Conservation (phyloP, 306 rosid genomes). For the Abrus pulchellus region DNA sequence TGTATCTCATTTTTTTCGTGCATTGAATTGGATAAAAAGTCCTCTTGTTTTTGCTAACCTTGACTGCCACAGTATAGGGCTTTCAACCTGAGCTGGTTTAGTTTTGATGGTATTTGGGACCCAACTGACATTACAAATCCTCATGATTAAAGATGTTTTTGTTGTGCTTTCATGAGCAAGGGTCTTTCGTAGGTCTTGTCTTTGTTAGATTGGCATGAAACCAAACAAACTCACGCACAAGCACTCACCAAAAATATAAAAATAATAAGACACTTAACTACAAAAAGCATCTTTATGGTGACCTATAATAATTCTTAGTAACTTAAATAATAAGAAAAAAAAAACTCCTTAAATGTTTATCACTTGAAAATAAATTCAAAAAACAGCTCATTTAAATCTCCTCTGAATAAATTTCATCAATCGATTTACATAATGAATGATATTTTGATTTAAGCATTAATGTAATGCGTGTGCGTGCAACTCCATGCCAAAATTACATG, state of each 20-base stretch:
- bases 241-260: constrained; percentile 7
- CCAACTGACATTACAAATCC: constrained; percentile 58
- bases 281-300: constrained; percentile 5
- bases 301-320: background rate
- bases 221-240: constrained; percentile 38
- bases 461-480: constrained; percentile 38
- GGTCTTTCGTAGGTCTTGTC: constrained; percentile 61
- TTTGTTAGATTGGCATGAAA: constrained; percentile 54
- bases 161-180: constrained; percentile 67
- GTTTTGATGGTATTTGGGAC: constrained; percentile 58
- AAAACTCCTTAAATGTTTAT: background rate
- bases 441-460: constrained; percentile 29
- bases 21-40: constrained; percentile 76
- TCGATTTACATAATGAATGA: background rate
- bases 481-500: constrained; percentile 27
- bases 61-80: constrained; percentile 75
- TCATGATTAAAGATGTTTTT: constrained; percentile 61
- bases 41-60: constrained; percentile 72
- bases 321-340: constrained; percentile 13
- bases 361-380: background rate
- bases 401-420: background rate
- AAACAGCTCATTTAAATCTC: constrained; percentile 2
- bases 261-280: constrained; percentile 11
- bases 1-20: constrained; percentile 63
- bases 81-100: constrained; percentile 52